Base-by-base conservation (phyloP, 352 stramenopile genomes). In the Globisporangium paddicum region DNA sequence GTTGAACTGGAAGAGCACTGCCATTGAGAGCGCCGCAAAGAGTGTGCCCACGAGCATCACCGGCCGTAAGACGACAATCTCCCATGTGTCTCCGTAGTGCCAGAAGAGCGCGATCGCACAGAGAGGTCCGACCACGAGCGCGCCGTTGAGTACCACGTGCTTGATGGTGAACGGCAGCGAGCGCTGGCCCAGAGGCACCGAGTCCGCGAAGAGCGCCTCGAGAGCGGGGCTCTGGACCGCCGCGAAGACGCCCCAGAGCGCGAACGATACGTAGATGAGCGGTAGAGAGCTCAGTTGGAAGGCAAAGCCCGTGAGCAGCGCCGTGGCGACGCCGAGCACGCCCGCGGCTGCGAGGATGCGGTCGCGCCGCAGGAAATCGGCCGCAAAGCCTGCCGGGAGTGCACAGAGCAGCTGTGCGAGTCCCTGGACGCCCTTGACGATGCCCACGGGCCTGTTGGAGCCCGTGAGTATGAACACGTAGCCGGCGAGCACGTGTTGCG, bases 201-300 rank as follows among this genome's bases (percentile, higher is more conserved):
- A 95, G 60, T 96, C 88, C 8, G 86, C 84, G 49, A 96, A 95
- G 0, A 96, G 61, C 2, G 89, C 87, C 44, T 95, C 82, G 54
- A 88, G 69, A 0, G 82, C 72, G 3, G 88, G 86, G 58, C 82
- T 82, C 35, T 89, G 77, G 44, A 95, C 73, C 5, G 87, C 84
- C 21, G 72, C 67, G 62, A 93, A 95, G n/a, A 76, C 55, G 18
- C 89, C 89, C 83, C 87, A 96, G 3, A 95, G 50, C 6, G 57
- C 74, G 60, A 95, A 90, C 9, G 79, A 66, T 5, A 76, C 35
- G 58, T 88, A 89, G 26, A 94, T 73, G 19, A 85, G 63, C 41
- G 56, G 44, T 26, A 90, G 63, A 30, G 71, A 54, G 0, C 60
- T 68, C 14, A 84, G 56, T 26, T 80, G 57, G 55, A 89, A 73